phyloP scores from a whole-genome alignment of 163 green algal genomes.

The Scenedesmus sp. region DNA sequence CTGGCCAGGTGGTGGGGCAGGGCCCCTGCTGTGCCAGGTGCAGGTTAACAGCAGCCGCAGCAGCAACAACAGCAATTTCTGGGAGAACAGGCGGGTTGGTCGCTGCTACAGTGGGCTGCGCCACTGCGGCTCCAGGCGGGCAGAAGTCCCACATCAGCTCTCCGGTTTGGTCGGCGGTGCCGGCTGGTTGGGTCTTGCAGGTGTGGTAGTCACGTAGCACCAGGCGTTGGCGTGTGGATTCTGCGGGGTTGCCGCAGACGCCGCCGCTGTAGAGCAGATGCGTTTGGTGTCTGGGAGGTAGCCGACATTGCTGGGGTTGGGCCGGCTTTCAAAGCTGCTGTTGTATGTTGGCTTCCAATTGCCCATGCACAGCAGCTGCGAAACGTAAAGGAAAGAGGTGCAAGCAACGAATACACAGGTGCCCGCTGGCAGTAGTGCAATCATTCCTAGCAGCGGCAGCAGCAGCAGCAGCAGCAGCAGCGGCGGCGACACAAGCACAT shows the following conservation, averaged over 20 bases:
- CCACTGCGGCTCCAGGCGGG: background rate
- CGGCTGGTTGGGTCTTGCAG: background rate
- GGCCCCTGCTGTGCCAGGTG: background rate
- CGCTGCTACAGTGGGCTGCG: background rate
- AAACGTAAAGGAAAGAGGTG: background rate
- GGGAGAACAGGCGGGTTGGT: background rate
- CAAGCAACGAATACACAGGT: background rate
- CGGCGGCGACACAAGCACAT: background rate
- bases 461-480: background rate
- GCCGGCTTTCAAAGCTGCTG: background rate
- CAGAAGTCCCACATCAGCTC: constrained; percentile 30
- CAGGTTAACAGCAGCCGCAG: background rate
- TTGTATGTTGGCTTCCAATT: constrained; percentile 35
- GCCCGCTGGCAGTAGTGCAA: background rate
- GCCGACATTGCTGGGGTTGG: background rate
- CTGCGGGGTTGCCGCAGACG: background rate
- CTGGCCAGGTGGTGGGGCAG: too few relatives aligned
- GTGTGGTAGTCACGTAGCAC: constrained; percentile 16
- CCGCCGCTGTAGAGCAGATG: background rate
- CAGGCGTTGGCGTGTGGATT: background rate
- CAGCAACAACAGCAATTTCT: background rate
- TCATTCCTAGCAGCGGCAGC: background rate
- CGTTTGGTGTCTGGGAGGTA: background rate
- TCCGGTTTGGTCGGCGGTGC: background rate
- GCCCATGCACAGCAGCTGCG: constrained; percentile 17